These are phyloP conservation scores for Huiozyma sinensis DNA, from an alignment of 805 yeast genomes.

Conservation along the genomic window DNA sequence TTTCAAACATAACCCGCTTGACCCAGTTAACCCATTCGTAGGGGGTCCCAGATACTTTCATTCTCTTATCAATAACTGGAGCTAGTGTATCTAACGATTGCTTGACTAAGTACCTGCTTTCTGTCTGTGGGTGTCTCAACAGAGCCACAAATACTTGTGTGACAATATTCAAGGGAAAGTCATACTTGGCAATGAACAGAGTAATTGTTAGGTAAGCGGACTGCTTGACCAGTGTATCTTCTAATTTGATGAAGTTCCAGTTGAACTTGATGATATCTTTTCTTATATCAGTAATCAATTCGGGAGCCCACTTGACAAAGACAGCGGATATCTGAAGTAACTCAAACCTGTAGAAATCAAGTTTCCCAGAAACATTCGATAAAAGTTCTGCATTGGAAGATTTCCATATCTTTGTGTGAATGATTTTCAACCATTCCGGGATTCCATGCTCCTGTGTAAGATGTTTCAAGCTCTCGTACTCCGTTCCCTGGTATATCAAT, in stretches of 20 bases:
- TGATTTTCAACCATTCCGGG: constrained; percentile 53
- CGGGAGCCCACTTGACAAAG: constrained; percentile 59
- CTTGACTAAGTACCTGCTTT: constrained; percentile 70
- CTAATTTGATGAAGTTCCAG: constrained; percentile 87
- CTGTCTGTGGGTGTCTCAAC: constrained; percentile 73
- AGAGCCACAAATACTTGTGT: constrained; percentile 89
- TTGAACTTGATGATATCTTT: constrained; percentile 87
- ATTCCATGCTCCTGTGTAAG: constrained; percentile 22
- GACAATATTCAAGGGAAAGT: constrained; percentile 79
- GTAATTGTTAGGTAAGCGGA: constrained; percentile 87
- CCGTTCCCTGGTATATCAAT: constrained; percentile 49
- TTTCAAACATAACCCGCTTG: constrained; percentile 81
- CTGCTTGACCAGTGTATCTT: constrained; percentile 81
- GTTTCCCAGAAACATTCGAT: constrained; percentile 47
- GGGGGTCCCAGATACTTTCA: constrained; percentile 39
- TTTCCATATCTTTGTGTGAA: constrained; percentile 66
- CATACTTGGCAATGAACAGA: constrained; percentile 75
- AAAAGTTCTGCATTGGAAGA: constrained; percentile 39
- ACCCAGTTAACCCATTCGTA: constrained; percentile 88
- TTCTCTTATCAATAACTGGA: constrained; percentile 67
- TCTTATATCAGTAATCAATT: constrained; percentile 44
- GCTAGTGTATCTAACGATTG: constrained; percentile 84
- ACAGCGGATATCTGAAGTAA: constrained; percentile 72
- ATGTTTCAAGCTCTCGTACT: constrained; percentile 36
- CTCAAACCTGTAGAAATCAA: constrained; percentile 68